Percentiles rank a stretch among this genome's conserved stretches.
Conservation (phyloP, 495 filamentous ascomycete genomes). For the Aspergillus bertholletiae region DNA sequence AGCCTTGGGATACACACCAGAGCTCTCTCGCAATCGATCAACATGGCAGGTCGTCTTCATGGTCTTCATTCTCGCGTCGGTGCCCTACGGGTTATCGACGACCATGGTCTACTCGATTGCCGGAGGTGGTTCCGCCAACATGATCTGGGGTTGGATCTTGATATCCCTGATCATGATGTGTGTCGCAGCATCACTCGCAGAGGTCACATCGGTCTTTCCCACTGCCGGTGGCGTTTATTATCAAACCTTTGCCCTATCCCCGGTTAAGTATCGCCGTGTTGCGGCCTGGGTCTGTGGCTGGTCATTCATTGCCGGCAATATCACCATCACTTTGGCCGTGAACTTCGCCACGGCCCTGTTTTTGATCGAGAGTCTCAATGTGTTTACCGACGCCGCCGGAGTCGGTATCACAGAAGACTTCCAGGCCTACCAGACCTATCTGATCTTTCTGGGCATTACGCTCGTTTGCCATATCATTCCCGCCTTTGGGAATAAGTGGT, state of each 20-base stretch:
- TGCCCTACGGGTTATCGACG: constrained; percentile 57
- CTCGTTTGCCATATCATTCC: constrained; percentile 30
- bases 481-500: constrained; percentile 21
- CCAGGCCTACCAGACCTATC: constrained; percentile 42
- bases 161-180: constrained; percentile 61
- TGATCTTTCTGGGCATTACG: constrained; percentile 60
- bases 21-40: constrained; percentile 51
- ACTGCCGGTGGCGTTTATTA: constrained; percentile 61
- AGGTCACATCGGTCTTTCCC: constrained; percentile 63
- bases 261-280: constrained; percentile 48
- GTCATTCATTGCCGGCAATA: constrained; percentile 66
- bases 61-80: constrained; percentile 47
- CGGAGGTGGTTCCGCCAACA: constrained; percentile 53
- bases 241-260: constrained; percentile 57
- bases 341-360: constrained; percentile 27
- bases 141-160: constrained; percentile 60
- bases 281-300: constrained; percentile 67
- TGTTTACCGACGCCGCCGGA: constrained; percentile 40
- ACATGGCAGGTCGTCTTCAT: constrained; percentile 33
- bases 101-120: constrained; percentile 58
- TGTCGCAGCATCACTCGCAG: constrained; percentile 60
- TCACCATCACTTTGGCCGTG: constrained; percentile 40
- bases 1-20: constrained; percentile 51
- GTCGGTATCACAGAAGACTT: constrained; percentile 21
- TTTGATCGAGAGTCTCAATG: constrained; percentile 23